Base-by-base conservation (phyloP, 2,329 filamentous ascomycete genomes). In the Erysiphe pisi region DNA sequence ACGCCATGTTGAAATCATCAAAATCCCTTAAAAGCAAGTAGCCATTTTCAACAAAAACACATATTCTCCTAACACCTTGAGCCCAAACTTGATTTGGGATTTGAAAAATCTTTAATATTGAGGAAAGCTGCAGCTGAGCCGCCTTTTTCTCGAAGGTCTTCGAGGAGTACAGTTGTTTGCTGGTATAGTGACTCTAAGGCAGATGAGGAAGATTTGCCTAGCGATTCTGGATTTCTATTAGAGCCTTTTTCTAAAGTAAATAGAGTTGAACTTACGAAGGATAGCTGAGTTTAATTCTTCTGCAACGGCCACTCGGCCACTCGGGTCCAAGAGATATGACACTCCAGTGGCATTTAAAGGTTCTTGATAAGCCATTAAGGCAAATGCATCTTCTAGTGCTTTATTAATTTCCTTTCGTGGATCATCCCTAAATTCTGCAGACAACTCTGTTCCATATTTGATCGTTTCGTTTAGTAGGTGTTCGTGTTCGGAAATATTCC, bases 281-380 rank as follows among this genome's bases (percentile, higher is more conserved):
- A 99, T 97, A 71, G 93, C 94, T 78, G 93, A 92, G 83, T 98
- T 98, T 77, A 99, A 85, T 83, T 97, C 94, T 84, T 99, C 95
- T 12, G 94, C 94, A 61, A 98, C 93, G 25, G 89, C 86, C 25
- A 90, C 88, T 65, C 95, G 86, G 0, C 92, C 93, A 76, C 87
- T 88, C 58, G 87, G 86, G 80, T 97, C 92, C 77, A 99, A 85
- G 78, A 97, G 84, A 81, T 93, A 90, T 22, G 90, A 90, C 77
- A 97, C 87, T 78, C 91, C 88, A 74, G 87, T 86, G 78, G 92
- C 93, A 79, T 90, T 89, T 22, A 91, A 86, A 0, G 94, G 92
- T 81, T 97, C 92, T 52, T 88, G 84, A 81, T 98, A 99, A 0
- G 94, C 94, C 79, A 98, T 88, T 77, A 97, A 85, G 9, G 93